Evolutionary conservation across 176 grass and related monocot species (phyloP), one percentile per base, ranked within the genome.

Genomic region (Hsuehochloa calcarea): DNA sequence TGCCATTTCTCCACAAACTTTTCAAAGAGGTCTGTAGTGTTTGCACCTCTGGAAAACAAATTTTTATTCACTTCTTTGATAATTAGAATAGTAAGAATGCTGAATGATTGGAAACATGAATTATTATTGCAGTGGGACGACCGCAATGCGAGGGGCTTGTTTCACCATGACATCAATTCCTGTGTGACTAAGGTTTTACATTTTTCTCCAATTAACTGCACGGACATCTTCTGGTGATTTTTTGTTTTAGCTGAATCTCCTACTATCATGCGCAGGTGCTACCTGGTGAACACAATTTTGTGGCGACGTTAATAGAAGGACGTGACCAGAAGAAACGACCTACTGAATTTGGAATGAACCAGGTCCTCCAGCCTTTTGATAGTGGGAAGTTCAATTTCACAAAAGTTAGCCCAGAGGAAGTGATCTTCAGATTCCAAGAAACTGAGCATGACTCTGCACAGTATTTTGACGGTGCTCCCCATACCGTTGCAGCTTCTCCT

Each of bases 291-390:
- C 68, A 87, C 77, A 78, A 78, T 83, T 93, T 98, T 88, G 85
- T 98, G 8, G 80, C 71, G 3, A 88, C 77, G 5, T 56, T 98
- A 78, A 79, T 98, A 49, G 91, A 98, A 87, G 96, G 96, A 0
- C 89, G 96, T 72, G 96, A 95, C 82, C 85, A 94, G 55, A 95
- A 90, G 87, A 98, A 98, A 78, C 84, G 93, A 2, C 93, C 91
- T 6, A 98, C 96, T 40, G 93, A 95, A 75, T 98, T 98, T 58
- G 86, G 76, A 87, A 90, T 95, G 10, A 87, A 93, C 51, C 85
- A 93, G 47, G 93, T 92, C 40, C 64, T 92, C 52, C 93, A 92
- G 29, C 93, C 87, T 79, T 94, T 94, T 88, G 90, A 88, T 68
- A 59, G 65, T 56, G 46, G 51, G 3, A 92, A 94, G 74, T 94